Evolutionary conservation across 805 yeast species (phyloP).

Genomic region (Yarrowia sp.): DNA sequence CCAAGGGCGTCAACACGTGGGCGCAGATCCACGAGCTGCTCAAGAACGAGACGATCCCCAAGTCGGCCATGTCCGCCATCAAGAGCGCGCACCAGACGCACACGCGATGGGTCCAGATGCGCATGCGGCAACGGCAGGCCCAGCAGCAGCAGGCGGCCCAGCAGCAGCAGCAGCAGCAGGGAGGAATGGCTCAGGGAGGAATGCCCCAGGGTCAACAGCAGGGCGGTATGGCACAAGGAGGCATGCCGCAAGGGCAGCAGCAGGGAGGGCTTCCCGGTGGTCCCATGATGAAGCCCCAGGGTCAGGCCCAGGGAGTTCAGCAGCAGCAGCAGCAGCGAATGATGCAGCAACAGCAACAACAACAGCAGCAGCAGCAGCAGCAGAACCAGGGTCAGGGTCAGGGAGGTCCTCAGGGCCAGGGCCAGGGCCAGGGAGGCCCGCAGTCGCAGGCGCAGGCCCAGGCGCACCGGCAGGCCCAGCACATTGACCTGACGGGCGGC

Average conservation of each 20-base stretch:
- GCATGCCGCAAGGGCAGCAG: background rate
- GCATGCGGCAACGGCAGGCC: slow-evolving; percentile 41
- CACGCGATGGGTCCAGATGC: slow-evolving; percentile 45
- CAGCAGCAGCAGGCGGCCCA: slow-evolving; percentile 44
- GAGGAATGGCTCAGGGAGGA: background rate
- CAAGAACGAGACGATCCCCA: slow-evolving; percentile 64
- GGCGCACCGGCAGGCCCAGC: slow-evolving; percentile 14
- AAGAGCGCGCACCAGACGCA: slow-evolving; percentile 65
- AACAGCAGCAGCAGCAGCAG: slow-evolving; percentile 9
- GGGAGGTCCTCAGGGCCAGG: background rate
- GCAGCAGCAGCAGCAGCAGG: slow-evolving; percentile 40
- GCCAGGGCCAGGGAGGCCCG: background rate
- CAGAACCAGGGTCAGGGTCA: slow-evolving; percentile 3
- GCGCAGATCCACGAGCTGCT: slow-evolving; percentile 71
- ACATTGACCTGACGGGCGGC: slow-evolving; percentile 24
- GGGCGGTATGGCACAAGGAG: slow-evolving; percentile 5
- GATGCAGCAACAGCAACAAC: slow-evolving; percentile 9
- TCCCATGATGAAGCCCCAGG: slow-evolving; percentile 18
- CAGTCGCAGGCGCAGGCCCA: background rate
- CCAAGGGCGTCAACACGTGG: slow-evolving; percentile 84
- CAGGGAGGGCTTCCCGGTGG: slow-evolving; percentile 1
- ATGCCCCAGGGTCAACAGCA: background rate
- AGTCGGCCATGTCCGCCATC: slow-evolving; percentile 63
- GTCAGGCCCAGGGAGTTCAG: background rate
- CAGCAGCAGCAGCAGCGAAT: slow-evolving; percentile 5